Evolutionary conservation across 768 basidiomycete species (phyloP).

Genomic region (Saitozyma sp.): DNA sequence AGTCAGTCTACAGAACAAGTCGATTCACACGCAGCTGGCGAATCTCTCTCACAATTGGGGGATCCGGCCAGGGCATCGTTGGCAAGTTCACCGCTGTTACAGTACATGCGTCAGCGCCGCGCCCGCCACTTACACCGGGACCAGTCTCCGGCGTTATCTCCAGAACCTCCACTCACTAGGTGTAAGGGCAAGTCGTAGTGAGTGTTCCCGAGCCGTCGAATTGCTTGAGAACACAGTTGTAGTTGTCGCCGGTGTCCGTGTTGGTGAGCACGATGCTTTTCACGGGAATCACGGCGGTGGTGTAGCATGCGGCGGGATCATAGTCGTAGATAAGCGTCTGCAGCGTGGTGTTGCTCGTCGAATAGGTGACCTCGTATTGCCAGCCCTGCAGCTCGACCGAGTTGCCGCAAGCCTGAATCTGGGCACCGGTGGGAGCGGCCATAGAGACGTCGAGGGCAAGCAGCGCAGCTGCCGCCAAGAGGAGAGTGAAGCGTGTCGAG

Average conservation of each 20-base stretch:
- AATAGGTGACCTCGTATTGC: conserved; percentile 4
- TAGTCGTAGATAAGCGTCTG: conserved; percentile 1
- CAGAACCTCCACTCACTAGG: conserved; percentile 1
- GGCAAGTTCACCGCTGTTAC: too few species aligned
- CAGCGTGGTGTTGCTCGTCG: conserved; percentile 3
- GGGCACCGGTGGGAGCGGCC: conserved; percentile 3
- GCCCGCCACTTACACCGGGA: too few species aligned
- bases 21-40: too few species aligned
- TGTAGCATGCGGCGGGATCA: not conserved
- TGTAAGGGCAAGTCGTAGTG: conserved; percentile 4
- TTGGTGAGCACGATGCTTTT: conserved; percentile 2
- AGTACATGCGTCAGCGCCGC: too few species aligned
- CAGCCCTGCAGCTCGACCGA: conserved; percentile 3
- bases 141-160: too few species aligned
- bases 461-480: too few species aligned
- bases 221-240: conserved; percentile 2
- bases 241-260: not conserved
- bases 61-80: too few species aligned
- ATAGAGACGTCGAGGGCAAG: too few species aligned
- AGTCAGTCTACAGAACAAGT: too few species aligned
- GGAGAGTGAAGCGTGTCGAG: too few species aligned
- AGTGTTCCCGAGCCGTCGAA: conserved; percentile 3
- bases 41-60: too few species aligned
- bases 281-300: not conserved
- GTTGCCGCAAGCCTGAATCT: conserved; percentile 10